Percentiles rank a stretch among this genome's conserved stretches.
Evolutionary conservation across 441 rosid genomes (phyloP).

Genomic region (Theobroma grandiflorum): DNA sequence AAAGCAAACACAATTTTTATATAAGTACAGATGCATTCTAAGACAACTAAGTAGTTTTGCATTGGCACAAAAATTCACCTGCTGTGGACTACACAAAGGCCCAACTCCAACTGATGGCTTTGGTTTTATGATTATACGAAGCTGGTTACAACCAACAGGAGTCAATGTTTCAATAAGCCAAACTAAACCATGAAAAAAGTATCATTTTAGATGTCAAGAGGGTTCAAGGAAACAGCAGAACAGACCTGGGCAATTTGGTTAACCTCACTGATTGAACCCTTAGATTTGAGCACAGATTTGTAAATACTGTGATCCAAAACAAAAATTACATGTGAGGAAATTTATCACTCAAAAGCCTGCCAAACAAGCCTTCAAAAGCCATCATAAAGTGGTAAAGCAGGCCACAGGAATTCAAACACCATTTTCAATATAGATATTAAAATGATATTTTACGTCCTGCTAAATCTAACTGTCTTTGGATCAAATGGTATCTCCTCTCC

Average conservation of each 20-base stretch:
- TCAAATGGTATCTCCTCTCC: background rate
- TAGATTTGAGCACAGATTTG: constrained; percentile 88
- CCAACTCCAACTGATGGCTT: constrained; percentile 76
- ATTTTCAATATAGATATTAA: background rate
- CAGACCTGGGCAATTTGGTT: constrained; percentile 98
- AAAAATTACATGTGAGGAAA: constrained; percentile 29
- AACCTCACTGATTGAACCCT: constrained; percentile 80
- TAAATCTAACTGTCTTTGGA: constrained; percentile 2
- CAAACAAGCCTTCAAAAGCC: constrained; percentile 10
- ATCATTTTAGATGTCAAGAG: constrained; percentile 24
- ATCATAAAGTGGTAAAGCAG: constrained; percentile 11
- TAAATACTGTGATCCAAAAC: constrained; percentile 67
- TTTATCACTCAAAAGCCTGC: constrained; percentile 11
- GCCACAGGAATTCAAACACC: constrained; percentile 18
- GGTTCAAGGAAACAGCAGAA: constrained; percentile 35
- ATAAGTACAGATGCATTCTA: constrained; percentile 12
- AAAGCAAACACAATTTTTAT: constrained; percentile 20
- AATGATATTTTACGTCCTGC: background rate
- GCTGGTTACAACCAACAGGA: constrained; percentile 59
- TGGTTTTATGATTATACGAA: constrained; percentile 90
- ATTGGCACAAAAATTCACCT: constrained; percentile 56
- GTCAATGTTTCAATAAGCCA: constrained; percentile 33
- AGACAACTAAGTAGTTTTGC: constrained; percentile 29
- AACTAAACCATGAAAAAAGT: constrained; percentile 25
- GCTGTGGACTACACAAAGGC: constrained; percentile 91